These are phyloP conservation scores for Trapa incisa DNA, from an alignment of 345 rosid genomes.

Conservation along the genomic window DNA sequence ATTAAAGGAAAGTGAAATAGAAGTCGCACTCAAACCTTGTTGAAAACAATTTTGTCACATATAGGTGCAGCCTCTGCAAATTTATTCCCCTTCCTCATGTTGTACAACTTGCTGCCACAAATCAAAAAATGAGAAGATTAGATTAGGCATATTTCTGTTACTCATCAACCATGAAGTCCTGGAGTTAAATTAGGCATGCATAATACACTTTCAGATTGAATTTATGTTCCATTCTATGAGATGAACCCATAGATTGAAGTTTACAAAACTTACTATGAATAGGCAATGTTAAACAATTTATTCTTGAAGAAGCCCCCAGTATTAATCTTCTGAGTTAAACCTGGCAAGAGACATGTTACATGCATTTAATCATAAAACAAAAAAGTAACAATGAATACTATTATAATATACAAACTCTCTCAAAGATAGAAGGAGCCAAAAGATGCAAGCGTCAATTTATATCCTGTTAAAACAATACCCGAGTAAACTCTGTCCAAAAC, in stretches of 20 bases:
- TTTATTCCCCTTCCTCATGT: slow-evolving; percentile 50
- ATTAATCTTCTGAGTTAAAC: slow-evolving; percentile 73
- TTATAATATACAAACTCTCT: not conserved
- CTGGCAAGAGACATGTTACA: slow-evolving; percentile 21
- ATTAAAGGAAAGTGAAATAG: not conserved
- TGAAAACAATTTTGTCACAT: slow-evolving; percentile 77
- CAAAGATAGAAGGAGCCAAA: not conserved
- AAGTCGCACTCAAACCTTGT: slow-evolving; percentile 35
- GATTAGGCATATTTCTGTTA: not conserved
- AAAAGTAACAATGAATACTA: not conserved
- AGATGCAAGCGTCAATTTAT: too few relatives aligned
- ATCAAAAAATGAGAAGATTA: slow-evolving; percentile 2
- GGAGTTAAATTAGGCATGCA: not conserved
- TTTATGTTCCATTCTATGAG: not conserved
- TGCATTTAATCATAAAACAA: slow-evolving; percentile 1
- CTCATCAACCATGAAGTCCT: not conserved
- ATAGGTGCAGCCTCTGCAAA: slow-evolving; percentile 72
- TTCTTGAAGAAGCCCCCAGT: slow-evolving; percentile 49
- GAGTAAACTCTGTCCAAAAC: slow-evolving; percentile 75
- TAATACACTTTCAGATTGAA: not conserved
- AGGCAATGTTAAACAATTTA: slow-evolving; percentile 62
- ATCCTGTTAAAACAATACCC: slow-evolving; percentile 22
- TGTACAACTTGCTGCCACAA: slow-evolving; percentile 45
- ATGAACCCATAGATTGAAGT: not conserved
- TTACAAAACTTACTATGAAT: slow-evolving; percentile 43